Conservation (phyloP, 345 rosid genomes). For the Lepidium sativum region DNA sequence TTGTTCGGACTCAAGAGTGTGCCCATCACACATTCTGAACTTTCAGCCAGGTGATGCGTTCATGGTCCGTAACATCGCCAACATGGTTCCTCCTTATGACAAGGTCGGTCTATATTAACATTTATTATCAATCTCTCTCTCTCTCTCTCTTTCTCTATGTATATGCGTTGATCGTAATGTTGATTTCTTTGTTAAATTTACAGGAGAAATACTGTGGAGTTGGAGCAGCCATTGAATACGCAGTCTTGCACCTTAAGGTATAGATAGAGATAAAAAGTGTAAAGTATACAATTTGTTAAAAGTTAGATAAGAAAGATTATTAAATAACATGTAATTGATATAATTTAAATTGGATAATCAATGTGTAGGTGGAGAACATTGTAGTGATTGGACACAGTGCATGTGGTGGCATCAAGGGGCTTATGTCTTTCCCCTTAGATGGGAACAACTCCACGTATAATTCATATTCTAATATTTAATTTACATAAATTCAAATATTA, state of each 20-base stretch:
- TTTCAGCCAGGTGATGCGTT: slow-evolving; percentile 51
- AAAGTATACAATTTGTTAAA: background rate
- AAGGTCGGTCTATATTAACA: slow-evolving; percentile 21
- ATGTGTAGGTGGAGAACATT: slow-evolving; percentile 63
- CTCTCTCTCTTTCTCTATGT: too few relatives aligned
- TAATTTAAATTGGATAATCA: background rate
- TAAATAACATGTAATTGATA: background rate
- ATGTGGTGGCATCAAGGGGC: slow-evolving; percentile 98
- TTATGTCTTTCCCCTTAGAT: slow-evolving; percentile 80
- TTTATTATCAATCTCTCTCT: background rate
- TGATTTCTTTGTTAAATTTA: background rate
- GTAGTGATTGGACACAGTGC: slow-evolving; percentile 93
- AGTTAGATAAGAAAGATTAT: background rate
- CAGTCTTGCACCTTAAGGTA: slow-evolving; percentile 96
- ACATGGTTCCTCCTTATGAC: slow-evolving; percentile 46
- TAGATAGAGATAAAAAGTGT: background rate
- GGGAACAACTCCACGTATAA: slow-evolving; percentile 31
- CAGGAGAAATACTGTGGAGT: slow-evolving; percentile 48
- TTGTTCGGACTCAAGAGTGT: slow-evolving; percentile 48
- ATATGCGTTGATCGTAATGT: too few relatives aligned
- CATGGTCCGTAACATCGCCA: slow-evolving; percentile 42
- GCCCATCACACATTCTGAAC: slow-evolving; percentile 43
- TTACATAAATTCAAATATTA: background rate
- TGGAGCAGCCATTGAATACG: slow-evolving; percentile 91
- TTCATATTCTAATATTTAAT: background rate